phyloP scores from a whole-genome alignment of 1,284 basidiomycete genomes.

The Ceratorhiza oryzae-sativae region DNA sequence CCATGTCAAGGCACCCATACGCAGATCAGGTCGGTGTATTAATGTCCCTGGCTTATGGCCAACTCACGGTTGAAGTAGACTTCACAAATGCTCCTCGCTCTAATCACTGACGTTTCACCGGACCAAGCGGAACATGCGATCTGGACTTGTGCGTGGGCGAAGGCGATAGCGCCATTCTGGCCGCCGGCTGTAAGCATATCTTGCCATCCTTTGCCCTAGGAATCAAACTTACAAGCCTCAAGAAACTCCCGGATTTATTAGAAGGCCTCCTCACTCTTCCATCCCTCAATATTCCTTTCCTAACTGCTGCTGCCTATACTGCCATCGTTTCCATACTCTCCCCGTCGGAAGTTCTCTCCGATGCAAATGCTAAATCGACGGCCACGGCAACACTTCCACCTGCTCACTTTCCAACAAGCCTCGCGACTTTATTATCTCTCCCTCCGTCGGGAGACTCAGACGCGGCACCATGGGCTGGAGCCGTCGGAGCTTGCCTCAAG shows the following conservation, averaged over 20 bases:
- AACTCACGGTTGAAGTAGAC: background rate
- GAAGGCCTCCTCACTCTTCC: constrained; percentile 78
- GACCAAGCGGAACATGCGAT: constrained; percentile 77
- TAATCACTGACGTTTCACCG: constrained; percentile 44
- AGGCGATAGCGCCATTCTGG: constrained; percentile 65
- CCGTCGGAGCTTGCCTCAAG: constrained; percentile 23
- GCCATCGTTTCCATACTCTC: constrained; percentile 79
- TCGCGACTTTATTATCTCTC: constrained; percentile 44
- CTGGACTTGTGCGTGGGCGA: constrained; percentile 77
- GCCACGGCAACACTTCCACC: constrained; percentile 43
- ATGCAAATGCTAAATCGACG: constrained; percentile 46
- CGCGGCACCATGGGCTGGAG: constrained; percentile 23
- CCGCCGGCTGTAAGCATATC: constrained; percentile 62
- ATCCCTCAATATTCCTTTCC: constrained; percentile 81
- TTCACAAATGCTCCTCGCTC: constrained; percentile 10
- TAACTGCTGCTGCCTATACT: constrained; percentile 83
- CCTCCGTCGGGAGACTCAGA: constrained; percentile 33
- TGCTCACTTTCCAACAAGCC: constrained; percentile 46
- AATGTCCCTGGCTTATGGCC: constrained; percentile 63
- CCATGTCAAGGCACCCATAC: constrained; percentile 84
- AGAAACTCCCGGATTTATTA: constrained; percentile 76
- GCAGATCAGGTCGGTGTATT: constrained; percentile 75
- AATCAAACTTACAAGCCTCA: constrained; percentile 26
- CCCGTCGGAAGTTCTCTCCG: constrained; percentile 48
- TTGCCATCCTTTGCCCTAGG: constrained; percentile 2